Evolutionary conservation across 108 stramenopile species (phyloP), one percentile per base, ranked within the genome.

Genomic region (Pseudonitzschia pungens): DNA sequence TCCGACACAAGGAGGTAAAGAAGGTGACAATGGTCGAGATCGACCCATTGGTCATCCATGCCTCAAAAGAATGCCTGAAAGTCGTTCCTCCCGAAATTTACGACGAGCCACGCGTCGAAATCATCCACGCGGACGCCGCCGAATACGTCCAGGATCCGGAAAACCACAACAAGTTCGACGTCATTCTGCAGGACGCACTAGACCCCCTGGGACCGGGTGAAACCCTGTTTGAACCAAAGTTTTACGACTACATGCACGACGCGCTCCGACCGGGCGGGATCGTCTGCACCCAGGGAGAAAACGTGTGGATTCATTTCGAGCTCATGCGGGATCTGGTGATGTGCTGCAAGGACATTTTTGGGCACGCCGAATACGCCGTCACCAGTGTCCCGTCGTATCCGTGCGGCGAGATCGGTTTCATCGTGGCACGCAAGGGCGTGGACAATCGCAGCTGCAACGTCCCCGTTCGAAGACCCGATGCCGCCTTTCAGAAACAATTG

Each of bases 171-270:
- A 24, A 40, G 33, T 96, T 86, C 74, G 96, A 96, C 70, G 79
- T 91, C 4, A 94, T 96, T 44, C 79, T 96, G 44, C 76, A 84
- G 16, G 93, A 86, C 71, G 89, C 87, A 14, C 80, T 80, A 18
- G 92, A 96, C 69, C 94, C 92, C 16, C 84, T 92, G 22, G 93
- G 93, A 4, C 94, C 94, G n/a, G 93, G 89, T 2, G 91, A 91
- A 70, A 74, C 84, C 9, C 77, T 96, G 1, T 97, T 91, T 77
- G 68, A 90, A 75, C 87, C 92, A 32, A 67, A 77, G 12, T 92
- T 96, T 70, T 91, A 84, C 77, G 79, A 90, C 48, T 45, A 54
- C 52, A 86, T 91, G 84, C 69, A 84, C 51, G 62, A 68, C 22
- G 81, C 78, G 5, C 62, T 87, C 59, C 27, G 53, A 20, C 80